Evolutionary conservation across 805 yeast species (phyloP), one percentile per base, ranked within the genome.

Genomic region (Starmerella vaccinii): DNA sequence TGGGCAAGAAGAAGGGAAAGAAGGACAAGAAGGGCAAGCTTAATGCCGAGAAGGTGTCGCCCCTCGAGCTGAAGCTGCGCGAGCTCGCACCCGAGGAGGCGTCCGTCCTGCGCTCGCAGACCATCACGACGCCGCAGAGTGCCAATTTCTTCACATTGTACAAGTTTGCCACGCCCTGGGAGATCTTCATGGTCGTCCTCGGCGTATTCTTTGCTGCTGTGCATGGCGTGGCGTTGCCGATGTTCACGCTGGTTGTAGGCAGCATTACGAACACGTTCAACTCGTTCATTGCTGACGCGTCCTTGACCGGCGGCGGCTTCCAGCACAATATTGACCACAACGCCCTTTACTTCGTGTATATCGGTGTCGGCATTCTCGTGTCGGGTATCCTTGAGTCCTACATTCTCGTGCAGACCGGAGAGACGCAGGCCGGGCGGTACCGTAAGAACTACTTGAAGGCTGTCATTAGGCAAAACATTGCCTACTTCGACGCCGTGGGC

Each of bases 171-270:
- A 59, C 60, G 26, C 49, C 53, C 16, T 46, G 35, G 37, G 73
- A 69, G 41, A 45, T 53, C 13, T 44, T 58, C 34, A 48, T 66
- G 27, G 58, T 68, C 16, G 15, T 55, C 4, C 5, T 66, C 13
- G 73, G 70, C 2, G 50, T 60, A 16, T 49, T 61, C 22, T 57
- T 61, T 46, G 60, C 74, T 1, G 57, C 66, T 10, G 65, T 66
- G 4, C 65, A 67, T 15, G 73, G 73, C 16, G 71, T 68, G 22
- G 68, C 68, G 19, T 49, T 71, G 47, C 74, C 74, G 2, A 59
- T 70, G 57, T 69, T 69, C 61, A 66, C 70, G 18, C 54, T 70
- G 42, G 69, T 71, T 7, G 68, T 71, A 26, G 74, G 74, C 24
- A 58, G 61, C 38, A 55, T 71, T 49, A 65, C 75, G 12, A 64